Percentiles rank a stretch among this genome's conserved stretches.
These are phyloP conservation scores for Linderniella brevidens DNA, from an alignment of 257 asterid species.

Conservation along the genomic window DNA sequence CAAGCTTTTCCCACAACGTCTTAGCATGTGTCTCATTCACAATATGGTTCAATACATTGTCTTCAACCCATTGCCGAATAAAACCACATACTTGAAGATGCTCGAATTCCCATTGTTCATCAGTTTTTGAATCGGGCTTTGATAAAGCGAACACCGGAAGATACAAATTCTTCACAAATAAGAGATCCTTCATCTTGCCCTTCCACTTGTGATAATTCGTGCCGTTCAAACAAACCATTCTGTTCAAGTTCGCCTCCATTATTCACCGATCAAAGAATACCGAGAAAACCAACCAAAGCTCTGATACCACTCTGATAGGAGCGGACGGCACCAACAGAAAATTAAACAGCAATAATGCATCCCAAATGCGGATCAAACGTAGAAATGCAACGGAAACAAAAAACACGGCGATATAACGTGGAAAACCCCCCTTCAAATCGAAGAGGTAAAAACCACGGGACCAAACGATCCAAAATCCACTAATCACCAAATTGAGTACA, in stretches of 20 bases:
- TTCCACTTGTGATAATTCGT: background rate
- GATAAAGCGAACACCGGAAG: background rate
- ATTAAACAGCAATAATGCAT: too few relatives aligned
- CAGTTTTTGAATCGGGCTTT: background rate
- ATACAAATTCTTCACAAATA: background rate
- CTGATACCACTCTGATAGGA: too few relatives aligned
- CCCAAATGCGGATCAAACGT: too few relatives aligned
- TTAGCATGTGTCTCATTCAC: background rate
- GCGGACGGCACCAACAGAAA: too few relatives aligned
- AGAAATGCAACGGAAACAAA: too few relatives aligned
- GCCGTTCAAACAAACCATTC: background rate
- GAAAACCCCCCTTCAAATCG: too few relatives aligned
- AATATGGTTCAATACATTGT: background rate
- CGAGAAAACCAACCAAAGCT: too few relatives aligned
- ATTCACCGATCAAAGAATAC: too few relatives aligned
- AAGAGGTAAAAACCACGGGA: too few relatives aligned
- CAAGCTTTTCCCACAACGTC: slow-evolving; percentile 1
- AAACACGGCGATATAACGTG: too few relatives aligned
- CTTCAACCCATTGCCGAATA: background rate
- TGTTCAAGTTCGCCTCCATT: background rate
- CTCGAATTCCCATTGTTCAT: background rate
- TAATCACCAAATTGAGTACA: too few relatives aligned
- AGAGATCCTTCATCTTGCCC: background rate
- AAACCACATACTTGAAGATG: background rate
- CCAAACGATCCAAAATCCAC: too few relatives aligned